Evolutionary conservation across 169 alveolate genomes (phyloP).

Genomic region (Besnoitia besnoiti): DNA sequence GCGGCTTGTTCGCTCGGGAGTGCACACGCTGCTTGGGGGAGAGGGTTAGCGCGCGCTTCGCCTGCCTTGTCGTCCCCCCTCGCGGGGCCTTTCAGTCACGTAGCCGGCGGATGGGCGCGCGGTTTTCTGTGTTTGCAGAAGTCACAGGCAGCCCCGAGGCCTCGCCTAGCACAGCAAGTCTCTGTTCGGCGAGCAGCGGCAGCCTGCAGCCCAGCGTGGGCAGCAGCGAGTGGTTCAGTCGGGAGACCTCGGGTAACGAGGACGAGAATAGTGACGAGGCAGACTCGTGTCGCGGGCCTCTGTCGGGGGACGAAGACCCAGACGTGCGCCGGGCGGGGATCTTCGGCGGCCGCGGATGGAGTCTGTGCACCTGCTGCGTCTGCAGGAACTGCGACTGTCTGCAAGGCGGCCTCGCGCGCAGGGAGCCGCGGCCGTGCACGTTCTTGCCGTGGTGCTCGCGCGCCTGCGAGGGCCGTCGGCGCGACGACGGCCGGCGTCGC

Average conservation of each 20-base stretch:
- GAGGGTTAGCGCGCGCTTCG: too few relatives aligned
- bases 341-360: conserved; percentile 1
- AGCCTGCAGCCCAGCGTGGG: background rate
- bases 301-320: background rate
- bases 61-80: too few relatives aligned
- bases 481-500: too few relatives aligned
- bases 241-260: background rate
- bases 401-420: background rate
- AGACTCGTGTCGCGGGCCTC: background rate
- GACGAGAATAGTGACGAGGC: background rate
- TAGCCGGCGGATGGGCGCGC: too few relatives aligned
- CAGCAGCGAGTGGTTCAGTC: background rate
- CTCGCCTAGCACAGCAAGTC: background rate
- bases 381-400: background rate
- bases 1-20: too few relatives aligned
- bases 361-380: conserved; percentile 16
- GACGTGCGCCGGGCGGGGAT: background rate
- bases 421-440: too few relatives aligned
- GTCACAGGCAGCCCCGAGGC: background rate
- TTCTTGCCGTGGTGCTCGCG: too few relatives aligned
- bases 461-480: too few relatives aligned
- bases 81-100: too few relatives aligned
- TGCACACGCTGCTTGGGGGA: too few relatives aligned
- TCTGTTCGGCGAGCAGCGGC: background rate
- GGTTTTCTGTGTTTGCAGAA: background rate